phyloP scores from a whole-genome alignment of 129 eudicot species.

The Arctium minus region DNA sequence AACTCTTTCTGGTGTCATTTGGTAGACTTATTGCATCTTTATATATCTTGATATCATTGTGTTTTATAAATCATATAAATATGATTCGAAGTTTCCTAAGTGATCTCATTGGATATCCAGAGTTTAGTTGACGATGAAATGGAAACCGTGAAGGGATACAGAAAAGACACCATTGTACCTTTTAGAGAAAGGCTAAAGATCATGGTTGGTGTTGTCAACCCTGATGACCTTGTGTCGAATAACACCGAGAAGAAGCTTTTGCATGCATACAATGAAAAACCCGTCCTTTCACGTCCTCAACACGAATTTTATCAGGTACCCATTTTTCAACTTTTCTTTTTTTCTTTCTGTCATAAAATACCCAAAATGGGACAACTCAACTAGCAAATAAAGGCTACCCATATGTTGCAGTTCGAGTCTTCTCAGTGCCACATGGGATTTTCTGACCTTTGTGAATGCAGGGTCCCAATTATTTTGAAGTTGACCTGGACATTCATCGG shows the following conservation, averaged over 20 bases:
- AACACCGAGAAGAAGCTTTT: slow-evolving; percentile 76
- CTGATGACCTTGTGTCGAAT: slow-evolving; percentile 74
- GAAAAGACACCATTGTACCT: slow-evolving; percentile 54
- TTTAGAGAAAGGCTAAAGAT: slow-evolving; percentile 88
- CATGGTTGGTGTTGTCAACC: slow-evolving; percentile 82
- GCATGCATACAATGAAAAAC: slow-evolving; percentile 83
- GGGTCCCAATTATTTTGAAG: slow-evolving; percentile 84
- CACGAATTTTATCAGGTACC: slow-evolving; percentile 87
- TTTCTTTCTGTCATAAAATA: background rate
- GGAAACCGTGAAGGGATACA: slow-evolving; percentile 66
- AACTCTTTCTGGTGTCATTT: background rate
- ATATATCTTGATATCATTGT: background rate
- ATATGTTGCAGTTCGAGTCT: background rate
- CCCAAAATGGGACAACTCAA: background rate
- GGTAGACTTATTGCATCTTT: background rate
- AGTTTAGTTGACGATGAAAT: slow-evolving; percentile 66
- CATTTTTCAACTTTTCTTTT: background rate
- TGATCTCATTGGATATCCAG: slow-evolving; percentile 32
- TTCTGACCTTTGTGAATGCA: slow-evolving; percentile 17
- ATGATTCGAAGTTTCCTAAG: background rate
- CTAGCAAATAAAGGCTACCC: background rate
- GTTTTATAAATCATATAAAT: background rate
- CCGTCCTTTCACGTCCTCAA: slow-evolving; percentile 96
- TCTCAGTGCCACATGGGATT: background rate
- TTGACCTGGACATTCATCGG: slow-evolving; percentile 84